Evolutionary conservation across 495 filamentous ascomycete genomes (phyloP), one percentile per base, ranked within the genome.

Genomic region (Lasiosphaeris hirsuta): DNA sequence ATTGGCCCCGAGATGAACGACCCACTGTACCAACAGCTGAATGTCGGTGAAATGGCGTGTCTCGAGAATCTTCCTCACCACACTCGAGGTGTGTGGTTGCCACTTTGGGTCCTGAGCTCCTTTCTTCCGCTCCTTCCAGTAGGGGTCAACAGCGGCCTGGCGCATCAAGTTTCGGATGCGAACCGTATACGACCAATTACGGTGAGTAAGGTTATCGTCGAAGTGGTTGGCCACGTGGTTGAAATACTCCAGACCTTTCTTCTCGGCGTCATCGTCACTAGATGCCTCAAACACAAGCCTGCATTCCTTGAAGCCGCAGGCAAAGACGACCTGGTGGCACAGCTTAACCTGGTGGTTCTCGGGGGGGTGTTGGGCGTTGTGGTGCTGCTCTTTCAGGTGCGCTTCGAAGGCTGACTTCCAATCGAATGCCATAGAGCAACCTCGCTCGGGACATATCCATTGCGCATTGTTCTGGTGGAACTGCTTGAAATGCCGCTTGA

Each of bases 291-390:
- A 61, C 1, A 69, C 57, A 4, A 61, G 49, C n/a, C 45, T 44
- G 47, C 66, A 66, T 51, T 62, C 56, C 38, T 55, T 56, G 43
- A 66, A 66, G 35, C 66, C 66, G 48, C 66, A 69, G 13, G 61
- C 63, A 33, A 69, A 67, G 5, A 69, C 66, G 3, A 61, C 47
- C 40, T 66, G 63, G 13, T 61, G 59, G 23, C 57, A 63, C 7
- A 64, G 50, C 13, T 53, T 52, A 15, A 58, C 48, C 39, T 43
- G 55, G 51, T 55, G 56, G 18, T n/a, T 46, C n/a, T 61, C 38
- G 17, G 47, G 51, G 36, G 43, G 37, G 42, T 56, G 48, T 15
- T 56, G 46, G 11, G 51, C 39, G 40, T 58, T 35, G 34, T 60
- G 56, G 34, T 69, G 66, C 2, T 30, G 23, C 15, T 60, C 47